phyloP scores from a whole-genome alignment of 768 basidiomycete genomes.

The Suillus cothurnatus region DNA sequence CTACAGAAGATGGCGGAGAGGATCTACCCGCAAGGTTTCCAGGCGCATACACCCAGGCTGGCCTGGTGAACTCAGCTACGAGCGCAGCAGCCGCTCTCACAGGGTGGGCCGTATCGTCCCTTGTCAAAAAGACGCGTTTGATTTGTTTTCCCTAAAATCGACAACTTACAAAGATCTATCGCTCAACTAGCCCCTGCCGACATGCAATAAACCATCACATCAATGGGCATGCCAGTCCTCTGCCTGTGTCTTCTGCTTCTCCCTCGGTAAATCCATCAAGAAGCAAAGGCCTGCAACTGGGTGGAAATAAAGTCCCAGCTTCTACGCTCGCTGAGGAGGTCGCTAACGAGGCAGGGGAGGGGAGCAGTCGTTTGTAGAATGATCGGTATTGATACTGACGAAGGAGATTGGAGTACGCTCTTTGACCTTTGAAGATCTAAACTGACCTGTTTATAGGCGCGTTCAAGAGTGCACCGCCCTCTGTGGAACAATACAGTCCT shows the following conservation, averaged over 20 bases:
- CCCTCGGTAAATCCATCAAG: constrained; percentile 32
- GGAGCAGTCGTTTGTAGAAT: constrained; percentile 68
- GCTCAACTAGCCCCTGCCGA: constrained; percentile 70
- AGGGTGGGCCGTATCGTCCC: constrained; percentile 93
- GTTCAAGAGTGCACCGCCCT: constrained; percentile 62
- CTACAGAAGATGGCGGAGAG: constrained; percentile 41
- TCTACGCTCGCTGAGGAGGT: constrained; percentile 58
- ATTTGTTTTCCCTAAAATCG: not conserved
- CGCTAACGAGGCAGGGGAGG: constrained; percentile 33
- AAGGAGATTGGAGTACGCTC: constrained; percentile 89
- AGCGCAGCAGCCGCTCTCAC: constrained; percentile 92
- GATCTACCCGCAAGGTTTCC: constrained; percentile 29
- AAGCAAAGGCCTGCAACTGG: constrained; percentile 70
- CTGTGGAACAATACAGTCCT: constrained; percentile 53
- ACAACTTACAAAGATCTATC: not conserved
- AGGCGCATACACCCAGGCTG: constrained; percentile 27
- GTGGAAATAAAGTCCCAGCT: constrained; percentile 50
- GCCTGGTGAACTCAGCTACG: constrained; percentile 81
- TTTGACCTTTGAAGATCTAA: not conserved
- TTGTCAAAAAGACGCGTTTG: constrained; percentile 72
- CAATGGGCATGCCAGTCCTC: not conserved
- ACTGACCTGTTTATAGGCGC: constrained; percentile 56
- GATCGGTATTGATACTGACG: constrained; percentile 92
- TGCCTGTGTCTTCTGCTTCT: constrained; percentile 1
- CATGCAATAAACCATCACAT: constrained; percentile 63